These are phyloP conservation scores for Casaregolazyma suthepensis DNA, from an alignment of 1,139 yeast species.

Conservation along the genomic window DNA sequence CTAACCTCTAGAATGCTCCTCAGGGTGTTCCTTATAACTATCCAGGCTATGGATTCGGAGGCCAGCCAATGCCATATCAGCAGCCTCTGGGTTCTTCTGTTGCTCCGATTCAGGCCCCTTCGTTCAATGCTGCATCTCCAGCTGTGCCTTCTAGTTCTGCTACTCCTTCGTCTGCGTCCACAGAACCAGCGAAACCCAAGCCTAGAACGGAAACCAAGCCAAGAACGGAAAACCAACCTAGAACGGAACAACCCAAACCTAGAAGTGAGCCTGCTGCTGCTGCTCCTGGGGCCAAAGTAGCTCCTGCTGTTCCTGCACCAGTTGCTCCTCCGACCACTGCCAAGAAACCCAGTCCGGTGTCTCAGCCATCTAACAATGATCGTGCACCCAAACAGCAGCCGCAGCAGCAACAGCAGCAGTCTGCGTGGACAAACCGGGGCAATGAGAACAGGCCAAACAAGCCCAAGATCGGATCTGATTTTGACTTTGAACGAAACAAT, in stretches of 20 bases:
- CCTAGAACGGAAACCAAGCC: neutral
- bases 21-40: conserved; percentile 7
- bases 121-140: neutral
- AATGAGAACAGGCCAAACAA: neutral
- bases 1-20: conserved; percentile 7
- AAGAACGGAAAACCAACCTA: neutral
- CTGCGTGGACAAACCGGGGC: neutral
- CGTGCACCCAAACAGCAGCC: conserved; percentile 29
- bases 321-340: conserved; percentile 10
- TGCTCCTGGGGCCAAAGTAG: conserved; percentile 15
- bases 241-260: neutral
- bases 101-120: neutral
- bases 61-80: neutral
- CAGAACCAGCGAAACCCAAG: neutral
- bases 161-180: neutral
- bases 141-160: neutral
- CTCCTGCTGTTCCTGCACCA: conserved; percentile 23
- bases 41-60: neutral
- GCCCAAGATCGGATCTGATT: conserved; percentile 33
- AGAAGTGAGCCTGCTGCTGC: conserved; percentile 8
- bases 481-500: conserved; percentile 63
- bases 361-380: neutral
- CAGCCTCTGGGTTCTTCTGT: conserved; percentile 3
- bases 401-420: conserved; percentile 34
- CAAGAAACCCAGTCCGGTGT: neutral